Conservation (phyloP, 73 alveolate genomes). For the Paramecium bursaria region DNA sequence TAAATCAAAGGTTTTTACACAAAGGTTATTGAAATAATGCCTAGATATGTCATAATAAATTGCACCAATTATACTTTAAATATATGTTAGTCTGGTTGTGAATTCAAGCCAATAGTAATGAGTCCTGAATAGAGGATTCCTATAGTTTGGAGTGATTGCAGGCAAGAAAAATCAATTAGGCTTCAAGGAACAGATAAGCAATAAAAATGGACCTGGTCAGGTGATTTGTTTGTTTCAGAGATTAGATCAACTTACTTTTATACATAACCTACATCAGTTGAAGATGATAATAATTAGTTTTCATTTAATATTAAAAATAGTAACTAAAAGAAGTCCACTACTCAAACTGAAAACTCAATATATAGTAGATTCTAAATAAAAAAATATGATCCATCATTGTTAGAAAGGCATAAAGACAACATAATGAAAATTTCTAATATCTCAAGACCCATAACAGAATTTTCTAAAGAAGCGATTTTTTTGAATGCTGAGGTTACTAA, state of each 20-base stretch:
- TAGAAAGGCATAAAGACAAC: neutral
- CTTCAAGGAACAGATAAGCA: neutral
- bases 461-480: conserved; percentile 22
- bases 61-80: neutral
- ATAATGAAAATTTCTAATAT: neutral
- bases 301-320: neutral
- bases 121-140: neutral
- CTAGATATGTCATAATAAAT: conserved; percentile 39
- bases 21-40: conserved; percentile 50
- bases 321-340: conserved; percentile 27
- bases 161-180: conserved; percentile 30
- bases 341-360: neutral
- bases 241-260: conserved; percentile 1
- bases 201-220: conserved; percentile 27
- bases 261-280: neutral
- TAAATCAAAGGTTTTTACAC: conserved; percentile 43
- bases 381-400: conserved; percentile 46
- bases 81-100: conserved; percentile 54
- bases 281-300: conserved; percentile 27
- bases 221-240: conserved; percentile 22
- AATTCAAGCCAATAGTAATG: neutral
- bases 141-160: conserved; percentile 53
- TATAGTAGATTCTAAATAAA: conserved; percentile 13
- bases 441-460: conserved; percentile 9
- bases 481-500: conserved; percentile 44